A percentile compares a stretch with the other conserved stretches of the same genome.
These are phyloP conservation scores for Cordyceps farinosa DNA, from an alignment of 2,329 filamentous ascomycete genomes.

Conservation along the genomic window DNA sequence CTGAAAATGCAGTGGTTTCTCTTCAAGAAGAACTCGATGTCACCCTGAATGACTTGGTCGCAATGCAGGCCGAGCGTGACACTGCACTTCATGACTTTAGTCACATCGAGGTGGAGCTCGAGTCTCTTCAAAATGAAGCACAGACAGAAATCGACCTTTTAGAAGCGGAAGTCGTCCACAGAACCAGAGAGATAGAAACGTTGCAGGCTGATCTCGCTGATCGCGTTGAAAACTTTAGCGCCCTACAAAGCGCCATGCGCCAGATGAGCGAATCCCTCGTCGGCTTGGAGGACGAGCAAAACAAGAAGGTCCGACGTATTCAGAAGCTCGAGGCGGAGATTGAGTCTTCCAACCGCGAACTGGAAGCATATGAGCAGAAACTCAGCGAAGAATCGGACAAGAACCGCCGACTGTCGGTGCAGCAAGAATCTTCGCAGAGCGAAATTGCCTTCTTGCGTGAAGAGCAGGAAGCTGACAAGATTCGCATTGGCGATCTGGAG, in stretches of 20 bases:
- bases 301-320: conserved; percentile 73
- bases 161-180: conserved; percentile 69
- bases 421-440: conserved; percentile 86
- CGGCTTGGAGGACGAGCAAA: conserved; percentile 83
- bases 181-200: conserved; percentile 65
- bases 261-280: conserved; percentile 84
- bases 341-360: conserved; percentile 77
- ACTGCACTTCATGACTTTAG: conserved; percentile 69
- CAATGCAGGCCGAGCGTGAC: conserved; percentile 78
- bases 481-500: conserved; percentile 92
- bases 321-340: conserved; percentile 80
- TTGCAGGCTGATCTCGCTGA: conserved; percentile 70
- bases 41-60: conserved; percentile 74
- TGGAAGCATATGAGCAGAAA: conserved; percentile 80
- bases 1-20: conserved; percentile 55
- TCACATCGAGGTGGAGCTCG: conserved; percentile 58
- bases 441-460: conserved; percentile 95
- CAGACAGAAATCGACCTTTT: conserved; percentile 64
- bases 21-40: conserved; percentile 80
- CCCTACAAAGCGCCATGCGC: conserved; percentile 91
- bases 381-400: conserved; percentile 84
- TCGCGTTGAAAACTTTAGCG: conserved; percentile 80
- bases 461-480: conserved; percentile 96
- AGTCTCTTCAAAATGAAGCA: conserved; percentile 58
- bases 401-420: conserved; percentile 80